Evolutionary conservation across 352 stramenopile genomes (phyloP).

Genomic region (Albugo candida): DNA sequence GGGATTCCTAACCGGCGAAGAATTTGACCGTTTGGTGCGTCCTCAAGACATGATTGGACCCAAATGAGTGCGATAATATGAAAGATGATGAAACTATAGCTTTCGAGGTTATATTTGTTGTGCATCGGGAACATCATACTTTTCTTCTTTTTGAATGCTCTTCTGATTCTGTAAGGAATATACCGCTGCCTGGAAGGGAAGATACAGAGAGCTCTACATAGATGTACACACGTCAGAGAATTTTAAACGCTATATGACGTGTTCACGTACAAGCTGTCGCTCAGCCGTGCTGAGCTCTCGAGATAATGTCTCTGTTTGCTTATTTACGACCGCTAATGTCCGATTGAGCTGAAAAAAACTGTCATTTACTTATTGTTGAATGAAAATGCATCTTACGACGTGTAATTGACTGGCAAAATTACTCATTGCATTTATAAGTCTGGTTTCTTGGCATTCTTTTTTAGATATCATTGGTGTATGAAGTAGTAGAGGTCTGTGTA

Average conservation of each 20-base stretch:
- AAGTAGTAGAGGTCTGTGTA: too few species aligned
- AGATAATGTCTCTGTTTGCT: constrained; percentile 22
- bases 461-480: too few species aligned
- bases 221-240: background rate
- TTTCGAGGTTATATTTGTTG: background rate
- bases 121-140: too few species aligned
- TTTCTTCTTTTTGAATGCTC: too few species aligned
- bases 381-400: too few species aligned
- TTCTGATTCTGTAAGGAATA: constrained; percentile 23
- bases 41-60: constrained; percentile 91
- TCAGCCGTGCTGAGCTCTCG: constrained; percentile 25
- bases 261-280: constrained; percentile 19
- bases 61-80: constrained; percentile 19
- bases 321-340: constrained; percentile 23
- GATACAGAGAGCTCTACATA: constrained; percentile 25
- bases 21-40: constrained; percentile 91
- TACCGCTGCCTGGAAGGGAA: constrained; percentile 34
- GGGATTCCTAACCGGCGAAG: constrained; percentile 82
- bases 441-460: too few species aligned
- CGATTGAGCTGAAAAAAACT: constrained; percentile 20
- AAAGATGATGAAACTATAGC: background rate
- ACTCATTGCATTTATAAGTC: too few species aligned
- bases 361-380: too few species aligned
- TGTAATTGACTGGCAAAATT: too few species aligned
- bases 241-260: background rate